Evolutionary conservation across 2,329 filamentous ascomycete genomes (phyloP).

Genomic region (Cladosporium sp.): DNA sequence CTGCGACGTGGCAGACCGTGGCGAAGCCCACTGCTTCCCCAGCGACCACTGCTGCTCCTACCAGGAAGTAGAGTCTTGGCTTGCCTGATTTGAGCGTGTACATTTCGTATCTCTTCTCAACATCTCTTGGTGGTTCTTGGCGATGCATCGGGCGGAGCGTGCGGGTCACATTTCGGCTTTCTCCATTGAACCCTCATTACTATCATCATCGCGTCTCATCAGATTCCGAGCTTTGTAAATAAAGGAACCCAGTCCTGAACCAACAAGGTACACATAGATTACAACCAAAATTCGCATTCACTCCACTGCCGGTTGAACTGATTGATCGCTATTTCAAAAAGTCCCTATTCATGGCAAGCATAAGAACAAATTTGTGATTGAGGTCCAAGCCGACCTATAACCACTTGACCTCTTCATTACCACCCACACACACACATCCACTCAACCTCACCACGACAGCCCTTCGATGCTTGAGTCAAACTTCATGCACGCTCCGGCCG

Average conservation of each 20-base stretch:
- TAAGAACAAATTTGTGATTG: background rate
- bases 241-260: background rate
- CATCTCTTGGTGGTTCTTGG: background rate
- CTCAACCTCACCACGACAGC: background rate
- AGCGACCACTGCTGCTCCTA: conserved; percentile 1
- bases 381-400: too few species aligned
- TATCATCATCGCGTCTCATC: background rate
- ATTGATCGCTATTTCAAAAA: background rate
- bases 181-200: background rate
- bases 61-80: background rate
- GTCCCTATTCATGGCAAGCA: too few species aligned
- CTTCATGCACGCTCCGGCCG: background rate
- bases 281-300: background rate
- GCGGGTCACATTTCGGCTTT: background rate
- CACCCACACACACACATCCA: background rate
- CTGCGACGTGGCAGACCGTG: conserved; percentile 2
- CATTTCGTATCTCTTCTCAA: background rate
- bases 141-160: background rate
- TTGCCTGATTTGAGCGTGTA: background rate
- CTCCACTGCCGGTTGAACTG: background rate
- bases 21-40: conserved; percentile 1
- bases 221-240: background rate
- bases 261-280: background rate
- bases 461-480: background rate
- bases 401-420: background rate